These are phyloP conservation scores for Inosperma sp. DNA, from an alignment of 768 basidiomycete species.

Conservation along the genomic window DNA sequence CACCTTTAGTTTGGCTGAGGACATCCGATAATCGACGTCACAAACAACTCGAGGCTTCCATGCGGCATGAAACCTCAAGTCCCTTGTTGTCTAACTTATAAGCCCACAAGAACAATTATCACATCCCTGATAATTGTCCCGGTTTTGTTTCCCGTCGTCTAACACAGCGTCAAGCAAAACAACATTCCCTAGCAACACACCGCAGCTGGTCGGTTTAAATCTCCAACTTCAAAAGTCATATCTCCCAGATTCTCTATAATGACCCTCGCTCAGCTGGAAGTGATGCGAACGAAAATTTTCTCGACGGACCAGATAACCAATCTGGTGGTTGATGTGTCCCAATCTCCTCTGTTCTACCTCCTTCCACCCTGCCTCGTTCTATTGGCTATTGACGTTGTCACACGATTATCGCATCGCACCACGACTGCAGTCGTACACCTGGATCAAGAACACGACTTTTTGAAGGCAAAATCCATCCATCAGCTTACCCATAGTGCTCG, in stretches of 20 bases:
- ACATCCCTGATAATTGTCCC: constrained; percentile 4
- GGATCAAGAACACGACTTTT: not conserved
- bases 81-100: constrained; percentile 3
- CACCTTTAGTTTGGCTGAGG: not conserved
- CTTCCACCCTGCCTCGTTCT: constrained; percentile 32
- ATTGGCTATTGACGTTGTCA: constrained; percentile 30
- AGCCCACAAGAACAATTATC: constrained; percentile 4
- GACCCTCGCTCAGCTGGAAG: constrained; percentile 1
- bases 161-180: constrained; percentile 4
- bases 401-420: constrained; percentile 22
- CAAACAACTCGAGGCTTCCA: constrained; percentile 17
- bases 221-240: not conserved
- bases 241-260: not conserved
- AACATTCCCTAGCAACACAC: constrained; percentile 12
- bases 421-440: constrained; percentile 2
- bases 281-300: constrained; percentile 8
- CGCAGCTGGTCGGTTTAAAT: constrained; percentile 11
- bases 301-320: constrained; percentile 12
- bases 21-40: not conserved
- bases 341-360: constrained; percentile 28
- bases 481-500: constrained; percentile 23
- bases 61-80: constrained; percentile 8
- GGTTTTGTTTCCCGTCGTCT: constrained; percentile 2
- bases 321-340: constrained; percentile 17
- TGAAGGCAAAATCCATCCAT: constrained; percentile 9